These are phyloP conservation scores for Eimeria zaria DNA, from an alignment of 169 alveolate genomes.

Conservation along the genomic window DNA sequence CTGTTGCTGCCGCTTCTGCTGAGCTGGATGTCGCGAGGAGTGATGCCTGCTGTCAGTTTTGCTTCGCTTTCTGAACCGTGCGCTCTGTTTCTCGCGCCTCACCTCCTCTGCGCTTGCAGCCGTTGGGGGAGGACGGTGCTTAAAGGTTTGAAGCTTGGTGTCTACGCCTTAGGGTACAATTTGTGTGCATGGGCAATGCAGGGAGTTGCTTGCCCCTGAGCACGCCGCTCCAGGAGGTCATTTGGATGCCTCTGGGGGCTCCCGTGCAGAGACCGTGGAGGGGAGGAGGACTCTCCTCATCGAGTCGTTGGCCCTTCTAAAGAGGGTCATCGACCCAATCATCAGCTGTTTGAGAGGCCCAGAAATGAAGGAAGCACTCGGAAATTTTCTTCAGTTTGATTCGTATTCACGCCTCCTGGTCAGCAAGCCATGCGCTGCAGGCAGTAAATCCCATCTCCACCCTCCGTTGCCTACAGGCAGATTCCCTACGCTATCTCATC, in stretches of 20 bases:
- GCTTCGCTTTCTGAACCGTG: not conserved
- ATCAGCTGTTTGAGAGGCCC: not conserved
- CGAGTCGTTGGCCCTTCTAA: constrained; percentile 5
- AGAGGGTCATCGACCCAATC: not conserved
- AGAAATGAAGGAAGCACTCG: not conserved
- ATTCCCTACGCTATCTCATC: not conserved
- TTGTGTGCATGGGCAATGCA: not conserved
- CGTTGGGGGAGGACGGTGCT: not conserved
- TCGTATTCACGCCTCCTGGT: constrained; percentile 67
- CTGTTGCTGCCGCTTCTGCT: not conserved
- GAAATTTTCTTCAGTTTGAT: not conserved
- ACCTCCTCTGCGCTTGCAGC: not conserved
- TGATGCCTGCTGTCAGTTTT: not conserved
- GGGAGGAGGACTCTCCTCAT: constrained; percentile 26
- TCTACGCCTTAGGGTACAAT: not conserved
- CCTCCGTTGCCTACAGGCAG: not conserved
- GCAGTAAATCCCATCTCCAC: not conserved
- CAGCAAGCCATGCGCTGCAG: not conserved
- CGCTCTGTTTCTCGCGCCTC: not conserved
- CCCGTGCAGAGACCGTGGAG: constrained; percentile 26
- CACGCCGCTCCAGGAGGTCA: not conserved
- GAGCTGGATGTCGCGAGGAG: not conserved
- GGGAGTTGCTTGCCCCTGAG: constrained; percentile 26
- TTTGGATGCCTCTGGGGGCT: not conserved
- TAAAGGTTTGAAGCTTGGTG: not conserved